Percentiles rank a stretch among this genome's conserved stretches.
Conservation (phyloP, 2,329 filamentous ascomycete genomes). For the Amauroascus niger region DNA sequence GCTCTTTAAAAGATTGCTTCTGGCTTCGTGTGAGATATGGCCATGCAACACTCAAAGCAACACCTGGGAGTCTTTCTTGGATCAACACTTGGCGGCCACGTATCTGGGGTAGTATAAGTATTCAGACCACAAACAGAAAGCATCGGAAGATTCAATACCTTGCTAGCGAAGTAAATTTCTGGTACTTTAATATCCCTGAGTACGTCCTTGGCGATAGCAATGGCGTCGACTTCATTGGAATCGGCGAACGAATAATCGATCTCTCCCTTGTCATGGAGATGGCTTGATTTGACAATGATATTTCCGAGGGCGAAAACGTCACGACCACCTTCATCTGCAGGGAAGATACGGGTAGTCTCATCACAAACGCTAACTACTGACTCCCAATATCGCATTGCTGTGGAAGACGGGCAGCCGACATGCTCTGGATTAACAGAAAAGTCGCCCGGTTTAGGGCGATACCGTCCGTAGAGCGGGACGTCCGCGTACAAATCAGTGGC, state of each 20-base stretch:
- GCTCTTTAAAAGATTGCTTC: slow-evolving; percentile 28
- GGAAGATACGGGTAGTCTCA: slow-evolving; percentile 26
- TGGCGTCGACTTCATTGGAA: slow-evolving; percentile 30
- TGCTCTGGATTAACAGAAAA: neutral
- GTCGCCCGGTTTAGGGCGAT: neutral
- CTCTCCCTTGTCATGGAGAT: slow-evolving; percentile 20
- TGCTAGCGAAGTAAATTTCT: slow-evolving; percentile 28
- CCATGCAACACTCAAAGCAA: slow-evolving; percentile 28
- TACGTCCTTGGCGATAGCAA: slow-evolving; percentile 28
- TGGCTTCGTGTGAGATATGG: slow-evolving; percentile 29
- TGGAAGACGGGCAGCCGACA: slow-evolving; percentile 10
- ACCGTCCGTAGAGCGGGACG: slow-evolving; percentile 1
- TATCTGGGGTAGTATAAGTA: slow-evolving; percentile 22
- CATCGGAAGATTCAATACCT: slow-evolving; percentile 9
- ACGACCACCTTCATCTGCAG: slow-evolving; percentile 24
- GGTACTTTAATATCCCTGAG: slow-evolving; percentile 29
- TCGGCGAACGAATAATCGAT: slow-evolving; percentile 27
- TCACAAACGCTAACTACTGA: slow-evolving; percentile 23
- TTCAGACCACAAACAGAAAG: neutral
- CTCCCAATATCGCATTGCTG: slow-evolving; percentile 45
- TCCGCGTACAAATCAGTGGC: slow-evolving; percentile 28
- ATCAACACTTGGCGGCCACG: slow-evolving; percentile 32
- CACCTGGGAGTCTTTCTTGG: slow-evolving; percentile 34
- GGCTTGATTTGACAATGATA: slow-evolving; percentile 30
- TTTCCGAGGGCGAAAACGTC: slow-evolving; percentile 30